phyloP scores from a whole-genome alignment of 1,284 basidiomycete genomes.

The Mycosarcoma mackinlayi region DNA sequence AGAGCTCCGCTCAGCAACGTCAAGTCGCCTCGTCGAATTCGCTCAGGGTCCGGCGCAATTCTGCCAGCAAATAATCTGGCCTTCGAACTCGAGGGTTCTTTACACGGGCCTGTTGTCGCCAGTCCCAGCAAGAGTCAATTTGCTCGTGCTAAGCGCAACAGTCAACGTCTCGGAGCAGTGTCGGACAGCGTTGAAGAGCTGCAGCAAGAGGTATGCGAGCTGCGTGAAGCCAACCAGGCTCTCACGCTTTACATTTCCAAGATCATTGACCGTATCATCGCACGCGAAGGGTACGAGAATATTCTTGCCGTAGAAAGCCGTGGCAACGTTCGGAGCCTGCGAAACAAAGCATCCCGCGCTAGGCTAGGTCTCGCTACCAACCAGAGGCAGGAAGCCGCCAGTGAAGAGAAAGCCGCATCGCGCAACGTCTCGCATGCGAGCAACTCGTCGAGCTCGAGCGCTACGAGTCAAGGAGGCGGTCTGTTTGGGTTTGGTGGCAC shows the following conservation, averaged over 20 bases:
- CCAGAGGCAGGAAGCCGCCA: slow-evolving; percentile 3
- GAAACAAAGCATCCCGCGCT: slow-evolving; percentile 35
- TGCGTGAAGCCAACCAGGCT: slow-evolving; percentile 94
- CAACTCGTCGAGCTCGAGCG: slow-evolving; percentile 8
- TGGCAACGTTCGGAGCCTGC: slow-evolving; percentile 60
- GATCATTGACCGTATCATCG: slow-evolving; percentile 93
- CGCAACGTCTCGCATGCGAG: slow-evolving; percentile 27
- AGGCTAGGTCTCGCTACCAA: slow-evolving; percentile 10
- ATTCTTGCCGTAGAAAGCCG: slow-evolving; percentile 83
- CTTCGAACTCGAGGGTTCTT: slow-evolving; percentile 83
- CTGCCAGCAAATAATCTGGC: slow-evolving; percentile 65
- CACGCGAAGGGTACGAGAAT: slow-evolving; percentile 92
- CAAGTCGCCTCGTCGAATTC: slow-evolving; percentile 24
- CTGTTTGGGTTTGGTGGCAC: slow-evolving; percentile 39
- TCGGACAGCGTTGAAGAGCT: slow-evolving; percentile 44
- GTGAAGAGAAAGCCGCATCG: slow-evolving; percentile 6
- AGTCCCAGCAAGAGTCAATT: slow-evolving; percentile 22
- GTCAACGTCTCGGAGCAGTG: slow-evolving; percentile 48
- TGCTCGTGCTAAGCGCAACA: slow-evolving; percentile 51
- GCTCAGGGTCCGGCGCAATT: slow-evolving; percentile 7
- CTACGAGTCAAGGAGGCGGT: slow-evolving; percentile 21
- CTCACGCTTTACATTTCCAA: slow-evolving; percentile 92
- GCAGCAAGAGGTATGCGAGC: slow-evolving; percentile 82
- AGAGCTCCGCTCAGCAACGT: slow-evolving; percentile 19
- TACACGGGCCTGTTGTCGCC: slow-evolving; percentile 71